Evolutionary conservation across 2,329 filamentous ascomycete species (phyloP).

Genomic region (Sporothrix inflata): DNA sequence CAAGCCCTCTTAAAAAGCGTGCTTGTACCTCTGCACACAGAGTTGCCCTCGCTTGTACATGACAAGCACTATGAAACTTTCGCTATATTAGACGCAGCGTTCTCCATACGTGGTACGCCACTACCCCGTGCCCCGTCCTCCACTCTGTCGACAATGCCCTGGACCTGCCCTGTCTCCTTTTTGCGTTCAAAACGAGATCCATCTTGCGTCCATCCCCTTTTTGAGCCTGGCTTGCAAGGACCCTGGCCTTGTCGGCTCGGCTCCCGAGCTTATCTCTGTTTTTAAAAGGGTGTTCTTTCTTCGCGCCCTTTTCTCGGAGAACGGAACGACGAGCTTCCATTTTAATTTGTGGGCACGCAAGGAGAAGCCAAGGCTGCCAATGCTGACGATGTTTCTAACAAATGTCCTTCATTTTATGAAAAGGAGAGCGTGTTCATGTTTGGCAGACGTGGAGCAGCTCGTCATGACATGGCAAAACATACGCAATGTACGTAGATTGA

Average conservation of each 20-base stretch:
- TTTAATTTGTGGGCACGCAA: background rate
- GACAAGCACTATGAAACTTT: background rate
- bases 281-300: background rate
- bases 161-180: background rate
- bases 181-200: background rate
- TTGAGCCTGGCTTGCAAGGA: background rate
- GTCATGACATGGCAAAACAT: background rate
- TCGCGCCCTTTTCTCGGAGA: background rate
- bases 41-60: constrained; percentile 8
- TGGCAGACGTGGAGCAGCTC: background rate
- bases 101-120: background rate
- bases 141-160: background rate
- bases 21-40: background rate
- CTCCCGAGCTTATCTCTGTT: constrained; percentile 16
- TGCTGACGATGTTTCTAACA: background rate
- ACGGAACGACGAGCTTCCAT: constrained; percentile 15
- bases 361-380: constrained; percentile 9
- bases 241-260: constrained; percentile 9
- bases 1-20: background rate
- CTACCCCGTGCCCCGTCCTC: background rate
- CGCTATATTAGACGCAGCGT: background rate
- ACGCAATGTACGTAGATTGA: background rate
- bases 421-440: background rate
- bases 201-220: background rate
- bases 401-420: background rate